A percentile compares a stretch with the other conserved stretches of the same genome.
Conservation (phyloP, 148 eudicot genomes). For the Polygonum maritimum region DNA sequence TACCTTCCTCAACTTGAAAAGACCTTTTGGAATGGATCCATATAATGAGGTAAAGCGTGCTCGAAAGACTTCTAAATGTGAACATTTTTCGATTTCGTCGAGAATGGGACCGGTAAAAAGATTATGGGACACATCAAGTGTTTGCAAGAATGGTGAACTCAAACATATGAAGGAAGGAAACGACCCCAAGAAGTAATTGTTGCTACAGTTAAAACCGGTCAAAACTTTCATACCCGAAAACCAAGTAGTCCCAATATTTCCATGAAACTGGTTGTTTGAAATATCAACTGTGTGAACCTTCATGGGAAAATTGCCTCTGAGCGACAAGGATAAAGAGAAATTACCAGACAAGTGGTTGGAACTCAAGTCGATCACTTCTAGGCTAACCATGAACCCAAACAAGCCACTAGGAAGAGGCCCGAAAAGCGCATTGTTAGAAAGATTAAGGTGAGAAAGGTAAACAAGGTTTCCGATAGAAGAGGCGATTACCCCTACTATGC, state of each 20-base stretch:
- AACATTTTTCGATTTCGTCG: background rate
- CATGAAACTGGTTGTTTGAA: background rate
- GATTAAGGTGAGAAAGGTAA: conserved; percentile 46
- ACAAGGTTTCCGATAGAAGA: conserved; percentile 38
- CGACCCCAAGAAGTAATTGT: too few species aligned
- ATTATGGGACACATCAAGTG: background rate
- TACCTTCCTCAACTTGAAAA: background rate
- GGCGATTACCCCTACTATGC: conserved; percentile 37
- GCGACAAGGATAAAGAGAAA: background rate
- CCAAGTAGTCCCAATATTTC: background rate
- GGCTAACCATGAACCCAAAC: background rate
- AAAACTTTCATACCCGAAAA: conserved; percentile 5
- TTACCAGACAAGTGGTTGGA: background rate
- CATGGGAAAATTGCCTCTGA: conserved; percentile 21
- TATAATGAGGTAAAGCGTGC: background rate
- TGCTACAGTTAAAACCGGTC: too few species aligned
- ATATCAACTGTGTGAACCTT: background rate
- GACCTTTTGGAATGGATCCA: background rate
- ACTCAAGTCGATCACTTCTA: background rate
- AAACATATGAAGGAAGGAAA: background rate
- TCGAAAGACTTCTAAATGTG: background rate
- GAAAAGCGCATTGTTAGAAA: conserved; percentile 36
- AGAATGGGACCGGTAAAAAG: background rate
- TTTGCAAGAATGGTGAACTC: background rate
- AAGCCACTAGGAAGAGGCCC: background rate